phyloP scores from a whole-genome alignment of 2,329 filamentous ascomycete genomes.

The Aspergillus ruber region DNA sequence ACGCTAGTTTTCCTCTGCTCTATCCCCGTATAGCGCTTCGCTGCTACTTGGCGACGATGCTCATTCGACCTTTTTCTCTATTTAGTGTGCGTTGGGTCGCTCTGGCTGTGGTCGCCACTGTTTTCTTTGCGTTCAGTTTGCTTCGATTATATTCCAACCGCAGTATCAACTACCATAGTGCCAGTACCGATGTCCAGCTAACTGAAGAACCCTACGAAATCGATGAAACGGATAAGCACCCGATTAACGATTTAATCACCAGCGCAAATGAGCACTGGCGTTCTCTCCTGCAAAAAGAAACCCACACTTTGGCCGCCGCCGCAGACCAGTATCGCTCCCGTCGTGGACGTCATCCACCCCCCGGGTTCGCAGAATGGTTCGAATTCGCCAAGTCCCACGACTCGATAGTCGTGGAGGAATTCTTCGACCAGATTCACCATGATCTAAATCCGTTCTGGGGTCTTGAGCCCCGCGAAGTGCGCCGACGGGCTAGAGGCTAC shows the following conservation, averaged over 20 bases:
- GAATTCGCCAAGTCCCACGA: constrained; percentile 37
- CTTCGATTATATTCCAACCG: background rate
- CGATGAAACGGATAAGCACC: background rate
- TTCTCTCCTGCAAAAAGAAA: constrained; percentile 21
- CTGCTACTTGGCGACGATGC: no score
- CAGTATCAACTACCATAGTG: background rate
- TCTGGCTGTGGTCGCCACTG: background rate
- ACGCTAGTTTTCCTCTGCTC: no score
- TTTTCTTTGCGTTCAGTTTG: background rate
- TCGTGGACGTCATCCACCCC: constrained; percentile 29
- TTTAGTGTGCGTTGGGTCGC: background rate
- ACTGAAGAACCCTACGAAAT: background rate
- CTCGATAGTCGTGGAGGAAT: constrained; percentile 42
- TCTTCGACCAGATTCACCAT: constrained; percentile 45
- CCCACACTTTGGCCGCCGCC: constrained; percentile 30
- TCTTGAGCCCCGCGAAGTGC: constrained; percentile 35
- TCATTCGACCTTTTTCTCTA: no score
- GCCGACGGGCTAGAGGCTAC: constrained; percentile 7
- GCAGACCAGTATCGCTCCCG: constrained; percentile 38
- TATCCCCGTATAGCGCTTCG: no score
- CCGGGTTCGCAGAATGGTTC: constrained; percentile 44
- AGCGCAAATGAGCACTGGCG: constrained; percentile 10
- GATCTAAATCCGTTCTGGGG: constrained; percentile 48
- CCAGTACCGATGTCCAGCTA: background rate
- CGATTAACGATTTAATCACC: constrained; percentile 14